Evolutionary conservation across 805 yeast species (phyloP), one percentile per base, ranked within the genome.

Genomic region (Suhomyces sp.): DNA sequence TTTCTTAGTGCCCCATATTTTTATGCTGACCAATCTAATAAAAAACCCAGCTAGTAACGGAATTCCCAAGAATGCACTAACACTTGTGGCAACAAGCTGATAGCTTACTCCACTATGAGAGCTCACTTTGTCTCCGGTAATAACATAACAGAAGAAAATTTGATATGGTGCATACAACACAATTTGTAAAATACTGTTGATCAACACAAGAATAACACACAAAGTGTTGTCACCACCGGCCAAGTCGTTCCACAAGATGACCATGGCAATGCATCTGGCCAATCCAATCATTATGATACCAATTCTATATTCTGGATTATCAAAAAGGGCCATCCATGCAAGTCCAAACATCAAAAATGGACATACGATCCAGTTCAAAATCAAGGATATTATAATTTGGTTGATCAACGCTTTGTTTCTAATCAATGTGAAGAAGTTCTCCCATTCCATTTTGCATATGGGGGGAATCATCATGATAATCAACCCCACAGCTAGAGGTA

Each of bases 201-300:
- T 49, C 5, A 74, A 54, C 2, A 77, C 81, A n/a, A 77, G 45
- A 6, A 74, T 46, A 3, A 76, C 78, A 53, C 83, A 77, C 27
- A 74, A 51, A 25, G 63, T 63, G 29, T 56, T 54, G 47, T 76
- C 78, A 5, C 82, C 82, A 6, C 56, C 66, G 2, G 81, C 76
- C 12, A 77, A 57, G 19, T 72, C 68, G 47, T 72, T 77, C 83
- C 82, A 77, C 18, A 77, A 51, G 33, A 77, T 54, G 1, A 76
- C 83, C 82, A 77, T 77, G 15, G 82, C 83, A 43, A 77, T 76
- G 48, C 83, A 77, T 39, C 82, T 55, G 5, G 80, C 82, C 22
- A 74, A 38, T 1, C 83, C 83, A 29, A 77, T 73, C 72, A 77
- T 68, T 19, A 77, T 74, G n/a, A 77, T 63, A 2, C 82, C 82